Evolutionary conservation across 495 filamentous ascomycete genomes (phyloP).

Genomic region (Letharia columbiana): DNA sequence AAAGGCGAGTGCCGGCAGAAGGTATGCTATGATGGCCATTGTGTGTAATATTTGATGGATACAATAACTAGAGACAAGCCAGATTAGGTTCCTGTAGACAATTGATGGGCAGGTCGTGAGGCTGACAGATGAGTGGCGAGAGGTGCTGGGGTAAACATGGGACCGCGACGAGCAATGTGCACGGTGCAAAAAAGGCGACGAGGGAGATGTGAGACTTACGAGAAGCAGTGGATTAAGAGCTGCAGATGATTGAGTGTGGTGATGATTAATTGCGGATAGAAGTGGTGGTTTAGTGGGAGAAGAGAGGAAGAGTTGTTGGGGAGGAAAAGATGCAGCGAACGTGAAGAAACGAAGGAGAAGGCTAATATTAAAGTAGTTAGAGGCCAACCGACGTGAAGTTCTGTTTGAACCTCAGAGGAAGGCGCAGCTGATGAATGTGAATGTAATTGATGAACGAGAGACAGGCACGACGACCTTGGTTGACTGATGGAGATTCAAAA

Average conservation of each 20-base stretch:
- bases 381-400: constrained; percentile 17
- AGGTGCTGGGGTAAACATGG: constrained; percentile 12
- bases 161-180: neutral
- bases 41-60: constrained; percentile 34
- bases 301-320: constrained; percentile 28
- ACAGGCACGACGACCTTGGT: constrained; percentile 17
- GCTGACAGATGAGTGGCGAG: constrained; percentile 17
- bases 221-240: constrained; percentile 20
- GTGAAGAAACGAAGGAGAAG: constrained; percentile 31
- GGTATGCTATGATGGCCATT: constrained; percentile 70
- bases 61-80: constrained; percentile 15
- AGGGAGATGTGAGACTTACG: constrained; percentile 9
- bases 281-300: constrained; percentile 29
- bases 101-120: neutral
- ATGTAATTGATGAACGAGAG: constrained; percentile 18
- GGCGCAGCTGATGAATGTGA: constrained; percentile 20
- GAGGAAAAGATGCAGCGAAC: constrained; percentile 28
- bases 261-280: constrained; percentile 22
- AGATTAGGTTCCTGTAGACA: constrained; percentile 9
- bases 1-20: constrained; percentile 66
- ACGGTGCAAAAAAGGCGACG: neutral
- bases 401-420: constrained; percentile 18
- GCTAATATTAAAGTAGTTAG: constrained; percentile 13
- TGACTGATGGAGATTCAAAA: constrained; percentile 8
- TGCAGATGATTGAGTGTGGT: constrained; percentile 19